phyloP scores from a whole-genome alignment of 768 basidiomycete genomes.

The Pleurotus tuber-regium region DNA sequence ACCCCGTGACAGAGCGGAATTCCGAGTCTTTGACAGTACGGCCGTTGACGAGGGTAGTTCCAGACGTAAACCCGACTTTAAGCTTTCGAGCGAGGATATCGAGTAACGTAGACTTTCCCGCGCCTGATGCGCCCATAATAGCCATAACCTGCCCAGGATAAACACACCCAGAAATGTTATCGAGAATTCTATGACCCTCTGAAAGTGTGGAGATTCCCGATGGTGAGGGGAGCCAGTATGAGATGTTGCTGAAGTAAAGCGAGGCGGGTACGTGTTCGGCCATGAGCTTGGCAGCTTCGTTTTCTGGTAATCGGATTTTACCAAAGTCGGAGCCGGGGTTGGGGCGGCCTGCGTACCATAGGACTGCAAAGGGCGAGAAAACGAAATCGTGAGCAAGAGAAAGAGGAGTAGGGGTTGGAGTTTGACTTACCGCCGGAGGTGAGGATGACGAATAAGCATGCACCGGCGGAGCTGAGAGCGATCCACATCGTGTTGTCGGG shows the following conservation, averaged over 20 bases:
- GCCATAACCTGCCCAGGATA: conserved; percentile 91
- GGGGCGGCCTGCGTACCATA: conserved; percentile 91
- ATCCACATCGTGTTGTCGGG: conserved; percentile 84
- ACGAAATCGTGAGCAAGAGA: conserved; percentile 1
- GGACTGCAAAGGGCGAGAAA: too few relatives aligned
- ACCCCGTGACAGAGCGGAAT: conserved; percentile 87
- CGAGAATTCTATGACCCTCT: conserved; percentile 48
- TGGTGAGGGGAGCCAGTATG: conserved; percentile 58
- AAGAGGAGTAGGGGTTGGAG: background rate
- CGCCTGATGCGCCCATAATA: conserved; percentile 96
- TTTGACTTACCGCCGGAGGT: conserved; percentile 52
- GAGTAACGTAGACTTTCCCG: conserved; percentile 94
- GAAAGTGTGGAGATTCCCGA: conserved; percentile 37
- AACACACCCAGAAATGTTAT: conserved; percentile 77
- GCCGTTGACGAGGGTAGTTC: conserved; percentile 84
- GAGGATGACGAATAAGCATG: conserved; percentile 70
- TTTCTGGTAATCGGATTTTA: conserved; percentile 74
- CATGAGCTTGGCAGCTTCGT: conserved; percentile 83
- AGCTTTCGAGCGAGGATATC: conserved; percentile 92
- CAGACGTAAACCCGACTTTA: conserved; percentile 77
- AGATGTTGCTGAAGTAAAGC: conserved; percentile 84
- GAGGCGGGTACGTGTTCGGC: conserved; percentile 92
- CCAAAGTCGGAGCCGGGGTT: conserved; percentile 64
- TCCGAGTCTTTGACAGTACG: conserved; percentile 67
- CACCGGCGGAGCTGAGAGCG: conserved; percentile 79